Evolutionary conservation across 169 alveolate species (phyloP).

Genomic region (Eimeria brunetti): DNA sequence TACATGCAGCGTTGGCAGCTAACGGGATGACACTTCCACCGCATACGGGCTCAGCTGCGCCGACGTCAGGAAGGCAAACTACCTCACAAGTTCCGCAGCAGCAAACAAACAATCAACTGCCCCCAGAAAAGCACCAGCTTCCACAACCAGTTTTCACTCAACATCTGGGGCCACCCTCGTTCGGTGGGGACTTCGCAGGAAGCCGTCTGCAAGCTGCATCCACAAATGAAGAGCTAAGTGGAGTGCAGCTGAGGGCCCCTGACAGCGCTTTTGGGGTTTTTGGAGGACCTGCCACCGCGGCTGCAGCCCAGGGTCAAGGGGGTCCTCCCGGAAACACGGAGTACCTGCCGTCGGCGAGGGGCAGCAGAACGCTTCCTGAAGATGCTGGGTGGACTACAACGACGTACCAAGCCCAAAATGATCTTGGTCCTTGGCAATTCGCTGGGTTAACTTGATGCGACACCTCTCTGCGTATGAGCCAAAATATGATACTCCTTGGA

Average conservation of each 20-base stretch:
- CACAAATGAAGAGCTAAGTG: constrained; percentile 45
- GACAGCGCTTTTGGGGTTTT: constrained; percentile 46
- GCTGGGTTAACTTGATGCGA: constrained; percentile 28
- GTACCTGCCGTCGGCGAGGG: constrained; percentile 66
- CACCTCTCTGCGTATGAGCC: neutral
- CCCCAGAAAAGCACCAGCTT: constrained; percentile 14
- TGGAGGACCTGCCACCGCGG: constrained; percentile 25
- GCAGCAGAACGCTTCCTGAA: constrained; percentile 72
- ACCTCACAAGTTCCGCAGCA: neutral
- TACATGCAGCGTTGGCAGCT: constrained; percentile 58
- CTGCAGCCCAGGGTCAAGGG: constrained; percentile 15
- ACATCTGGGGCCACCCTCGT: neutral
- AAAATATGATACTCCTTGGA: neutral
- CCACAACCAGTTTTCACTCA: constrained; percentile 17
- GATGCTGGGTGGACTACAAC: constrained; percentile 67
- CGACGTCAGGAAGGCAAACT: neutral
- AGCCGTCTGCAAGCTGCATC: constrained; percentile 28
- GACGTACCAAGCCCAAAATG: constrained; percentile 29
- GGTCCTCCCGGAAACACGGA: neutral
- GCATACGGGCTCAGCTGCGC: neutral
- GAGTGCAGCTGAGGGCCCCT: constrained; percentile 57
- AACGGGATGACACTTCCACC: constrained; percentile 19
- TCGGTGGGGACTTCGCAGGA: neutral
- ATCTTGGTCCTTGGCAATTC: constrained; percentile 73
- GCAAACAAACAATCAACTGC: neutral